Base-by-base conservation (phyloP, 2,329 filamentous ascomycete genomes). In the Penicillium sp. region DNA sequence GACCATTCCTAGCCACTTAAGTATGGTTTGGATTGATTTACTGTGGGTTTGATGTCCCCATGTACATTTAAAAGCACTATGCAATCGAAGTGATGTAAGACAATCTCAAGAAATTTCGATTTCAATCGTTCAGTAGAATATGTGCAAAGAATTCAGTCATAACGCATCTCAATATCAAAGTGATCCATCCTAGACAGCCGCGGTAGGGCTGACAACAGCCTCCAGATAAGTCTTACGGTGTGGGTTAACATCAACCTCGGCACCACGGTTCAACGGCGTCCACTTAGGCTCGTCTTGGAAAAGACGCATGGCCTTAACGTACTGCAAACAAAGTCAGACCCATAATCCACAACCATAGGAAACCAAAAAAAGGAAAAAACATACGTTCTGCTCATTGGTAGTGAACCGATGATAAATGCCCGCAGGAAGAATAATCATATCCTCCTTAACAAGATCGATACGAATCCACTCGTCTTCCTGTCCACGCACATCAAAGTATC, bases 251-350 rank as follows among this genome's bases (percentile, higher is more conserved):
- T 97, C 91, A 43, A 96, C 84, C 49, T 93, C 89, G 5, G 80
- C 77, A 7, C 84, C 86, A 56, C 94, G 86, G 79, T 96, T 96
- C 65, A 99, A 77, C 15, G 94, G 90, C 37, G 92, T 97, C 94
- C 94, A 99, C 78, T 97, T 97, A 35, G 94, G 94, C 77, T 97
- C 93, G 64, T 97, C 94, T 80, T 97, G 93, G 84, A 97, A 99
- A 51, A 99, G 82, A 57, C 94, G 85, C 91, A 97, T 93, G 15
- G 94, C 94, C 72, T 95, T 90, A 65, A 96, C 91, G 72, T 93
- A 97, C 93, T 97, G 66, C 48, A 53, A 27, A 33, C 9, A 40
- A n/a, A 50, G 45, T 62, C 42, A 67, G 62, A 35, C 54, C 35
- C 7, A 55, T 37, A 45, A 10, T 10, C 43, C 50, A 48, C 27